Evolutionary conservation across 345 rosid genomes (phyloP).

Genomic region (Excoecaria agallocha): DNA sequence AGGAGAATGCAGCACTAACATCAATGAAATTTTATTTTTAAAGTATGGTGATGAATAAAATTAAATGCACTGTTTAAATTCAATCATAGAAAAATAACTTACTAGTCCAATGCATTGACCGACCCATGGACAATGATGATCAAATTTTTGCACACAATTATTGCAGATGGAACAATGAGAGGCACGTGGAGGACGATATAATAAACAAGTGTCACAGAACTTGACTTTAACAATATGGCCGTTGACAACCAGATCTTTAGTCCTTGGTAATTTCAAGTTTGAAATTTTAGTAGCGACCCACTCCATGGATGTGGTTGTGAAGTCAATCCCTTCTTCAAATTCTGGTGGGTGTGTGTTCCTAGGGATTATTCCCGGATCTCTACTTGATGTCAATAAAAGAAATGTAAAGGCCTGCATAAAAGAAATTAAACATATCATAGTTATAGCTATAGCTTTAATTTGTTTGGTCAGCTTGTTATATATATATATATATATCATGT

Average conservation of each 20-base stretch:
- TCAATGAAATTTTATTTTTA: too few species aligned
- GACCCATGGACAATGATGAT: conserved; percentile 99
- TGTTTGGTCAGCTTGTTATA: too few species aligned
- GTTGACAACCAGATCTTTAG: conserved; percentile 57
- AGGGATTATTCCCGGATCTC: conserved; percentile 93
- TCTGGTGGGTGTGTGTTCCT: conserved; percentile 63
- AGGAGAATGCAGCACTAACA: too few species aligned
- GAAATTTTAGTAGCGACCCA: conserved; percentile 57
- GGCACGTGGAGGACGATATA: conserved; percentile 86
- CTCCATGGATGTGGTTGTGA: conserved; percentile 51
- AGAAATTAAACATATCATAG: too few species aligned
- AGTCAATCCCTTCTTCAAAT: conserved; percentile 38
- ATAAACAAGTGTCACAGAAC: conserved; percentile 86
- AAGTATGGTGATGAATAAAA: too few species aligned
- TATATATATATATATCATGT: too few species aligned
- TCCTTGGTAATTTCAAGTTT: conserved; percentile 50
- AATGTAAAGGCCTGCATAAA: conserved; percentile 64
- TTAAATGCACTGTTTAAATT: too few species aligned
- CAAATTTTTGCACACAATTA: conserved; percentile 94
- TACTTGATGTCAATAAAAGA: conserved; percentile 65
- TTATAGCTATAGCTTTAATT: too few species aligned
- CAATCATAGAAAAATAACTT: conserved; percentile 40
- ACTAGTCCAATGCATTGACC: conserved; percentile 92
- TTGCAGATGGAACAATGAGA: conserved; percentile 97
- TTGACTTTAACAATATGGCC: conserved; percentile 71